Conservation (phyloP, 768 basidiomycete species). For the Mycena alexandri region DNA sequence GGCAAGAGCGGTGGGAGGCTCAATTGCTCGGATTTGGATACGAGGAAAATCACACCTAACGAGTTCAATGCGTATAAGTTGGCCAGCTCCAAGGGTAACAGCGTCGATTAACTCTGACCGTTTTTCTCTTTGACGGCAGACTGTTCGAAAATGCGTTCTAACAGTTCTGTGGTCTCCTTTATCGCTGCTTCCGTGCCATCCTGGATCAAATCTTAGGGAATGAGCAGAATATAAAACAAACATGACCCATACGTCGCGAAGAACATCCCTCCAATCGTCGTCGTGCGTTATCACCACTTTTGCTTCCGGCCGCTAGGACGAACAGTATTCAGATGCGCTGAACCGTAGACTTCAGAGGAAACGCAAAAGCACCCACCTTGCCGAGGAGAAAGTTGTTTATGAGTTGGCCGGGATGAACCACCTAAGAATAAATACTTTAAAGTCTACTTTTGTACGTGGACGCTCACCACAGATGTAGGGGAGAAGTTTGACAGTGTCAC, state of each 20-base stretch:
- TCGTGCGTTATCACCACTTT: constrained; percentile 19
- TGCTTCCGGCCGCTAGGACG: not conserved
- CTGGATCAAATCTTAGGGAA: not conserved
- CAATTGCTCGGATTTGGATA: not conserved
- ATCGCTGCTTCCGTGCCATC: constrained; percentile 5
- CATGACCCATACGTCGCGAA: constrained; percentile 2
- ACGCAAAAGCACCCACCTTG: not conserved
- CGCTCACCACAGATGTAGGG: not conserved
- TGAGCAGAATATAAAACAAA: not conserved
- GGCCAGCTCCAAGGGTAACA: not conserved
- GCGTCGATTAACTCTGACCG: not conserved
- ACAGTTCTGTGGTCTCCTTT: not conserved
- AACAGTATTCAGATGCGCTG: not conserved
- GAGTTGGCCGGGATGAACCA: constrained; percentile 5
- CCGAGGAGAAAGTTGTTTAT: not conserved
- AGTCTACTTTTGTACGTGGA: not conserved
- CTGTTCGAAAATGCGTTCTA: not conserved
- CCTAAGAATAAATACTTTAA: too few species aligned
- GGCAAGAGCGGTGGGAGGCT: too few species aligned
- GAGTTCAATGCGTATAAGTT: not conserved
- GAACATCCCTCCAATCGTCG: constrained; percentile 23
- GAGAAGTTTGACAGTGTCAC: not conserved
- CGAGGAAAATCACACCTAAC: constrained; percentile 1
- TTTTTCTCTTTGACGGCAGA: constrained; percentile 6
- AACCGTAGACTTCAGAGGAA: not conserved